These are phyloP conservation scores for Candida michaelii DNA, from an alignment of 805 yeast genomes.

Conservation along the genomic window DNA sequence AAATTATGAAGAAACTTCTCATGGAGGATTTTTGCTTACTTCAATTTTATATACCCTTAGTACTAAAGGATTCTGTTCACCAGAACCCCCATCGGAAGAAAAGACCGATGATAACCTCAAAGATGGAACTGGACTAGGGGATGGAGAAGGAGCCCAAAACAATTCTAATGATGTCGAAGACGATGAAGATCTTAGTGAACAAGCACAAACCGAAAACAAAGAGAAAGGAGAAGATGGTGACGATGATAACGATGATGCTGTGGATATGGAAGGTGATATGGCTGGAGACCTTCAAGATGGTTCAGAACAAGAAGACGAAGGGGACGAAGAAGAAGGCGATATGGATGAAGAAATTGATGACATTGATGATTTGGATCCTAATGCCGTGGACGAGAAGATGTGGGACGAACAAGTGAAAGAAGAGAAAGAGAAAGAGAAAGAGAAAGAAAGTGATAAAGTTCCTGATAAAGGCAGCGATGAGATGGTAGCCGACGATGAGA, in stretches of 20 bases:
- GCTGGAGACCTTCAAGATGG: slow-evolving; percentile 87
- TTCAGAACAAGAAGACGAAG: slow-evolving; percentile 66
- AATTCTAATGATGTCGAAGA: slow-evolving; percentile 84
- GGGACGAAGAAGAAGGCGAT: slow-evolving; percentile 55
- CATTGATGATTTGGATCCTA: slow-evolving; percentile 86
- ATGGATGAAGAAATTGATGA: slow-evolving; percentile 89
- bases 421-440: slow-evolving; percentile 76
- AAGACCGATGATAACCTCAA: slow-evolving; percentile 61
- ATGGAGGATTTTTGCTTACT: slow-evolving; percentile 61
- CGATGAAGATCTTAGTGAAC: slow-evolving; percentile 84
- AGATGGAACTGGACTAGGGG: slow-evolving; percentile 91
- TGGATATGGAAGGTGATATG: slow-evolving; percentile 95
- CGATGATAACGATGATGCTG: slow-evolving; percentile 84
- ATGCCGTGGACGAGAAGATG: slow-evolving; percentile 95
- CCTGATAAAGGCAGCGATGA: slow-evolving; percentile 58
- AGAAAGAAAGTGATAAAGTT: slow-evolving; percentile 74
- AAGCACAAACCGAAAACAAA: slow-evolving; percentile 67
- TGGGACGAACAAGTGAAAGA: slow-evolving; percentile 92
- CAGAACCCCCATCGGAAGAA: slow-evolving; percentile 71
- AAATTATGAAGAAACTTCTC: slow-evolving; percentile 55
- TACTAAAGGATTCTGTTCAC: slow-evolving; percentile 87
- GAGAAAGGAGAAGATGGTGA: slow-evolving; percentile 67
- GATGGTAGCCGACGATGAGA: slow-evolving; percentile 47
- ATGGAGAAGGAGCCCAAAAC: slow-evolving; percentile 84
- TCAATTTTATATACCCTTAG: slow-evolving; percentile 60